A percentile compares a stretch with the other conserved stretches of the same genome.
phyloP scores from a whole-genome alignment of 768 basidiomycete species.

The Filobasidium wieringae region DNA sequence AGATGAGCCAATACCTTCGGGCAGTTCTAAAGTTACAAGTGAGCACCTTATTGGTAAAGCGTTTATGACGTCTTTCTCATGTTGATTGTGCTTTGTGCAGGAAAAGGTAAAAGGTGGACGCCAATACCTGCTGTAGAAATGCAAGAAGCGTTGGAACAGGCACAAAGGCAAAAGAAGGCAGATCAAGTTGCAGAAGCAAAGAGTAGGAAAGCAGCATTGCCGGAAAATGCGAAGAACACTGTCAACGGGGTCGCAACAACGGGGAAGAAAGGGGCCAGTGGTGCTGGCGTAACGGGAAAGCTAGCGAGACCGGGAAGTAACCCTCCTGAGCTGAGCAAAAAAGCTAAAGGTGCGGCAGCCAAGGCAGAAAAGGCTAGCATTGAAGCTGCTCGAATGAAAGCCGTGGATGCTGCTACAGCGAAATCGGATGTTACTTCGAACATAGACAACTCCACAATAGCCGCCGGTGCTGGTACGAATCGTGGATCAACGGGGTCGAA shows the following conservation, averaged over 20 bases:
- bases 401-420: background rate
- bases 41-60: background rate
- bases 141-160: conserved; percentile 46
- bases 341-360: background rate
- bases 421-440: no score
- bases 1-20: background rate
- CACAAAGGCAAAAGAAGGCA: conserved; percentile 11
- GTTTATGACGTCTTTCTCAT: background rate
- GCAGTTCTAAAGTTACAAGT: background rate
- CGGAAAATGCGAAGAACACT: background rate
- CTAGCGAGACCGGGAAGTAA: background rate
- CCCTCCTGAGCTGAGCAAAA: background rate
- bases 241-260: background rate
- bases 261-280: background rate
- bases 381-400: background rate
- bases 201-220: conserved; percentile 1
- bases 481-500: no score
- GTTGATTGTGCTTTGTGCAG: conserved; percentile 20
- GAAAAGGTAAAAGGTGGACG: conserved; percentile 55
- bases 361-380: background rate
- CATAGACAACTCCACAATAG: no score
- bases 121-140: conserved; percentile 51
- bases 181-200: conserved; percentile 3
- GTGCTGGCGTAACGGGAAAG: background rate
- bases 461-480: no score